phyloP scores from a whole-genome alignment of 2,329 filamentous ascomycete genomes.

The Penicillium digitatum region DNA sequence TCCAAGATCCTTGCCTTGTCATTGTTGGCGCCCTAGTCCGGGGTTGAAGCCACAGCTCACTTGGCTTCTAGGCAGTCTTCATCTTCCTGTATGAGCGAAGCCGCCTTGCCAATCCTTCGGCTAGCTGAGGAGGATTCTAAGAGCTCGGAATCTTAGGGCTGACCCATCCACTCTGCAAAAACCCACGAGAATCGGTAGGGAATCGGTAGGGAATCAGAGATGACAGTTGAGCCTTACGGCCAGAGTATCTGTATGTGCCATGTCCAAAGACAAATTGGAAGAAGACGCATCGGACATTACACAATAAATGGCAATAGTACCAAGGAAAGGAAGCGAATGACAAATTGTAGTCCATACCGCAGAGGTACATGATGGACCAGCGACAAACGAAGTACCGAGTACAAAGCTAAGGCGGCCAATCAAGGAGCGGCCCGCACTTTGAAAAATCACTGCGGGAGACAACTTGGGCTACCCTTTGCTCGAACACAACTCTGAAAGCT shows the following conservation, averaged over 20 bases:
- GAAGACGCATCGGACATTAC: not conserved
- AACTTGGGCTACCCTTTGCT: not conserved
- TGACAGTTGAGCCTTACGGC: not conserved
- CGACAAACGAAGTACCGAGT: not conserved
- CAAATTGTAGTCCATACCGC: not conserved
- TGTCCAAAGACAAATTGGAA: not conserved
- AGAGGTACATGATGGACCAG: not conserved
- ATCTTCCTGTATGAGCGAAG: constrained; percentile 5
- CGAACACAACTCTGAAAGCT: not conserved
- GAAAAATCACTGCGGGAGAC: constrained; percentile 14
- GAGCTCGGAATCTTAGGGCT: constrained; percentile 13
- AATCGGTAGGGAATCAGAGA: not conserved
- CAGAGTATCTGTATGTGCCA: not conserved
- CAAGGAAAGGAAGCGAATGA: not conserved
- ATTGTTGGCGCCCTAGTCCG: constrained; percentile 14
- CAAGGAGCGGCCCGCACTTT: constrained; percentile 16
- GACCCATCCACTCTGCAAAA: not conserved
- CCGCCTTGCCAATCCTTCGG: constrained; percentile 13
- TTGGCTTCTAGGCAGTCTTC: constrained; percentile 8
- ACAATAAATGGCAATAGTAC: not conserved
- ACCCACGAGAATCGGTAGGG: not conserved
- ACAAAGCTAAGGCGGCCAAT: constrained; percentile 14
- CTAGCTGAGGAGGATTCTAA: constrained; percentile 10
- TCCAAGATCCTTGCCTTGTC: not conserved
- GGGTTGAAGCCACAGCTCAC: constrained; percentile 4